These are phyloP conservation scores for Bruguiera sexangula DNA, from an alignment of 345 rosid species.

Conservation along the genomic window DNA sequence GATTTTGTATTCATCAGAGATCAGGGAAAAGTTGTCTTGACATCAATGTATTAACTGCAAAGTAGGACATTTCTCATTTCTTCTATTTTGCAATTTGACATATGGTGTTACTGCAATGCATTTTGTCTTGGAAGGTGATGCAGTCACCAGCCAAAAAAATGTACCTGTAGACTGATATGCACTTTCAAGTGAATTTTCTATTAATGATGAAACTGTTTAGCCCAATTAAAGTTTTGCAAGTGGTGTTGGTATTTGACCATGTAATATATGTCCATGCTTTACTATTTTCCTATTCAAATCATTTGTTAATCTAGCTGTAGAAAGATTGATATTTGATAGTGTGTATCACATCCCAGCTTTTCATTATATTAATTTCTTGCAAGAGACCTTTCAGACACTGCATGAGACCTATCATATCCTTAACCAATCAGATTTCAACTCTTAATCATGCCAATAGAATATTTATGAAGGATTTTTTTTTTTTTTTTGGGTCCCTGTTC, in stretches of 20 bases:
- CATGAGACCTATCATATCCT: too few relatives aligned
- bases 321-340: too few relatives aligned
- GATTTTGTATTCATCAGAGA: not conserved
- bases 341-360: not conserved
- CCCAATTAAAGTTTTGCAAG: not conserved
- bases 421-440: too few relatives aligned
- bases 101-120: not conserved
- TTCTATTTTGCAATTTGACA: not conserved
- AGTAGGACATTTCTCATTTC: not conserved
- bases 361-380: not conserved
- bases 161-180: not conserved
- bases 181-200: not conserved
- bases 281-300: too few relatives aligned
- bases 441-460: too few relatives aligned
- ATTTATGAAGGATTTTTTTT: too few relatives aligned
- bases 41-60: slow-evolving; percentile 1
- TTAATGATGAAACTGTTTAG: not conserved
- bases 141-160: not conserved
- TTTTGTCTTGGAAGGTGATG: not conserved
- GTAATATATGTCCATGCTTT: too few relatives aligned
- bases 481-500: not conserved
- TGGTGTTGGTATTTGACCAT: not conserved
- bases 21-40: not conserved
- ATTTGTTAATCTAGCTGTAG: too few relatives aligned
- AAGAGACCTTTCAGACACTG: not conserved